Conservation (phyloP, 2,329 filamentous ascomycete species). For the Colletotrichum scovillei region DNA sequence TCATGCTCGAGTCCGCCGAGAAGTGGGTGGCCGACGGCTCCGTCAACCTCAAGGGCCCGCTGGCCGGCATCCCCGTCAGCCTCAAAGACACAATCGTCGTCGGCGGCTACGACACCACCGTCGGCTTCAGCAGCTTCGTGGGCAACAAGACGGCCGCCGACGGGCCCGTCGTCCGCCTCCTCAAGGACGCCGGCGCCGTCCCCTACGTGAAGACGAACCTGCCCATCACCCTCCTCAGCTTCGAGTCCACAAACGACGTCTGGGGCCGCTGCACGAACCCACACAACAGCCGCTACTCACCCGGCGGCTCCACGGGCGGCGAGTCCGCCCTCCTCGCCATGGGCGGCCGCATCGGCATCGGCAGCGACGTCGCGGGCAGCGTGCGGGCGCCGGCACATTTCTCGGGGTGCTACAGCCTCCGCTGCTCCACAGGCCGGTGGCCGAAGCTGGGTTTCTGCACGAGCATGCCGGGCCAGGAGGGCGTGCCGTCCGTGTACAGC, state of each 20-base stretch:
- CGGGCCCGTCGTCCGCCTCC: constrained; percentile 77
- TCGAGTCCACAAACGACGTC: constrained; percentile 81
- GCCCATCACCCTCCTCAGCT: constrained; percentile 86
- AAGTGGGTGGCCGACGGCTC: constrained; percentile 70
- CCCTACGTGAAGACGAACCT: constrained; percentile 95
- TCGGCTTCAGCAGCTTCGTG: constrained; percentile 81
- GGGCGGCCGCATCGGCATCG: constrained; percentile 87
- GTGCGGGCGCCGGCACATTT: constrained; percentile 90
- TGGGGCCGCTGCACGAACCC: constrained; percentile 89
- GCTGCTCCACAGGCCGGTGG: constrained; percentile 91
- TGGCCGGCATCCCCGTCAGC: constrained; percentile 88
- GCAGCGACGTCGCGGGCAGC: constrained; percentile 90
- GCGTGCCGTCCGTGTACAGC: constrained; percentile 87
- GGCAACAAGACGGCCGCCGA: constrained; percentile 75
- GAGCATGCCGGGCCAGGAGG: constrained; percentile 93
- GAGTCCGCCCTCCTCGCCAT: constrained; percentile 86
- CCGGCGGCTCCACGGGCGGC: constrained; percentile 89
- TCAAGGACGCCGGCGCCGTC: constrained; percentile 89
- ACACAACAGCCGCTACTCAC: constrained; percentile 84
- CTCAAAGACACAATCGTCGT: constrained; percentile 86
- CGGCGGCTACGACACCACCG: constrained; percentile 83
- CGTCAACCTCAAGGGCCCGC: constrained; percentile 80
- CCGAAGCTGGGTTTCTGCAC: constrained; percentile 86
- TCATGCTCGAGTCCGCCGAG: constrained; percentile 84
- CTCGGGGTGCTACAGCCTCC: constrained; percentile 86